Base-by-base conservation (phyloP, 2,329 filamentous ascomycete genomes). In the Penicillium hordei region DNA sequence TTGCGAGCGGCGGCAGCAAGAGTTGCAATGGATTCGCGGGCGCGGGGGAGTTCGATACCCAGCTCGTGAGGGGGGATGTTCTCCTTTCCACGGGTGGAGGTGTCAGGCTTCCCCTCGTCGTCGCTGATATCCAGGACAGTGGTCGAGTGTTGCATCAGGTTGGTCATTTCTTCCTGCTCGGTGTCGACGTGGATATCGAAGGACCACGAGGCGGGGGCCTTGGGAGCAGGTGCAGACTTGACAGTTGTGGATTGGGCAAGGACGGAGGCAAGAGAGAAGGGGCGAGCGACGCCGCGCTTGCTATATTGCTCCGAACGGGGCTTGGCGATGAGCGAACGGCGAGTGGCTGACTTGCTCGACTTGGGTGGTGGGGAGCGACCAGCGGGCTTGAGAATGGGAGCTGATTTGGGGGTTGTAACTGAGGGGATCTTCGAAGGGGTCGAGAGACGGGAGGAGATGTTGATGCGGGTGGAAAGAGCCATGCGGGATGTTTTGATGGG, bases 141-240 rank as follows among this genome's bases (percentile, higher is more conserved):
- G 8, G 93, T 93, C 55, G 89, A 89, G 78, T 97, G 93, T 75
- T 97, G 90, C 78, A 97, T 90, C 39, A 96, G 80, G 69, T 96
- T 97, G 67, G 92, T 91, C 76, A 94, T 90, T 71, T 96, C 89
- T 71, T 97, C 90, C 72, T 96, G 90, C 8, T 89, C 85, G 0
- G 90, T 91, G 74, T 99, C 93, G 72, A 96, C 91, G 72, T 97
- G 88, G 69, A 99, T 97, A 58, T 93, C 89, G 71, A 99, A 97
- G 79, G 89, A 89, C 93, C 92, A 97, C 58, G 69, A 70, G 0
- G 67, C 61, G 12, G 70, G 70, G 8, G 74, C 72, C 58, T 81
- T 82, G 23, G 81, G 78, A 6, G 76, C 80, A 78, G 57, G 82
- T 82, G 76, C 80, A 77, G 57, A 82, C 82, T 34, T 64, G 40